phyloP scores from a whole-genome alignment of 352 stramenopile species.

The Globisporangium takayamanum region DNA sequence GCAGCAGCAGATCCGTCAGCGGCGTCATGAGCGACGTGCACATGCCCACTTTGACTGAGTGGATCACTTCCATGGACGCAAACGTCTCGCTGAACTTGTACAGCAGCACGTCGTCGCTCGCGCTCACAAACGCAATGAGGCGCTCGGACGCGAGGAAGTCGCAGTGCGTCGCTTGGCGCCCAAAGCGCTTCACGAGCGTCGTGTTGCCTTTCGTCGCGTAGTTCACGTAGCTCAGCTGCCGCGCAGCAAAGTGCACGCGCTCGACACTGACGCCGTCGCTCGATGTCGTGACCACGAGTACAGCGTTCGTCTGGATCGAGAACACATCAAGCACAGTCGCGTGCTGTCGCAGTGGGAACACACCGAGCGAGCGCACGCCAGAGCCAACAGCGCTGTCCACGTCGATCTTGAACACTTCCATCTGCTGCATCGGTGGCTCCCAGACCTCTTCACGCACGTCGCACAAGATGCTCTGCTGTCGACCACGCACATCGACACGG shows the following conservation, averaged over 20 bases:
- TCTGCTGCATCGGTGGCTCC: constrained; percentile 9
- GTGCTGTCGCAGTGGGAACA: background rate
- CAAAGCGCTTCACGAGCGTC: constrained; percentile 1
- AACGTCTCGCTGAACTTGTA: constrained; percentile 19
- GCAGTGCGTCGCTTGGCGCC: constrained; percentile 2
- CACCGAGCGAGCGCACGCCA: constrained; percentile 3
- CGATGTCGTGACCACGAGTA: constrained; percentile 8
- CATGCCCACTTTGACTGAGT: constrained; percentile 8
- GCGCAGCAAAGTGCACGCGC: constrained; percentile 6
- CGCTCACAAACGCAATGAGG: constrained; percentile 6
- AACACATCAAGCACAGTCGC: constrained; percentile 7
- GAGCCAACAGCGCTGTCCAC: background rate
- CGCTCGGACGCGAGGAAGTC: constrained; percentile 4
- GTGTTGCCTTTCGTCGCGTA: background rate
- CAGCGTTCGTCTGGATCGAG: constrained; percentile 4
- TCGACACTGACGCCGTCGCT: constrained; percentile 1
- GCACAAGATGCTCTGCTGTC: background rate
- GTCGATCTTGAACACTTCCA: constrained; percentile 15
- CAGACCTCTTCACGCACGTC: constrained; percentile 9
- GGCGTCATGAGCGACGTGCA: constrained; percentile 15
- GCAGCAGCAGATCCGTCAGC: constrained; percentile 9
- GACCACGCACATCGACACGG: background rate
- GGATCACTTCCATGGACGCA: constrained; percentile 11
- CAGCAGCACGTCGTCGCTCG: constrained; percentile 1
- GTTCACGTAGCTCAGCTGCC: background rate